A percentile compares a stretch with the other conserved stretches of the same genome.
Conservation (phyloP, 352 stramenopile species). For the Phytopythium mirpurense region DNA sequence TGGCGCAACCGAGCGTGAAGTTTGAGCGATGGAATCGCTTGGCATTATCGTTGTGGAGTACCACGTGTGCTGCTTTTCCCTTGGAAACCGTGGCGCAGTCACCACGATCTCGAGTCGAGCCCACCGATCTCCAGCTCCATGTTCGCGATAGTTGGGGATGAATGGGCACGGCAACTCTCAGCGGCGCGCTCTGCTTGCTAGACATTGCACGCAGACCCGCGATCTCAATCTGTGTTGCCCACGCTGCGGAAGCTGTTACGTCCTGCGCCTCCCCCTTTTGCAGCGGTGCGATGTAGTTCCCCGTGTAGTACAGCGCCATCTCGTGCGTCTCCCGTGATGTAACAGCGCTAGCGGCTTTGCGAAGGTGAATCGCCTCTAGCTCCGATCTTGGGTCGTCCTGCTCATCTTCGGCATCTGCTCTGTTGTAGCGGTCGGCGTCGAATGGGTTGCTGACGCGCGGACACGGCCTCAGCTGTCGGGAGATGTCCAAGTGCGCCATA, state of each 20-base stretch:
- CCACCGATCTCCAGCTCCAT: background rate
- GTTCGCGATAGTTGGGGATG: background rate
- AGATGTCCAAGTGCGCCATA: background rate
- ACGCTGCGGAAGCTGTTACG: constrained; percentile 18
- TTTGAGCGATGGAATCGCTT: background rate
- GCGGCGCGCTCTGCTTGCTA: background rate
- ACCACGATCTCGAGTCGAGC: background rate
- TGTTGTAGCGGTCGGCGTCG: constrained; percentile 27
- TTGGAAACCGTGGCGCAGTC: no score
- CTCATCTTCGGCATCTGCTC: constrained; percentile 21
- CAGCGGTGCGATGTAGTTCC: constrained; percentile 34
- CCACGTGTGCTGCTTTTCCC: background rate
- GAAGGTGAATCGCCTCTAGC: constrained; percentile 39
- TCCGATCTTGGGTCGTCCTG: constrained; percentile 10
- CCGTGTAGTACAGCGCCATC: constrained; percentile 31
- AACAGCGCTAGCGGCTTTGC: constrained; percentile 53
- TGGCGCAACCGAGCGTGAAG: background rate
- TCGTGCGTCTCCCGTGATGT: constrained; percentile 39
- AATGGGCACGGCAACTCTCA: background rate
- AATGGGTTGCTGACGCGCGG: constrained; percentile 9
- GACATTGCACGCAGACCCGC: constrained; percentile 29
- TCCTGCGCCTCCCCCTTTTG: constrained; percentile 10
- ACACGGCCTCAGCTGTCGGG: background rate
- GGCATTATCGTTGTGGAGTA: background rate
- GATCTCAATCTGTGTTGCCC: constrained; percentile 56